Conservation (phyloP, 2,329 filamentous ascomycete species). For the Claviceps capensis region DNA sequence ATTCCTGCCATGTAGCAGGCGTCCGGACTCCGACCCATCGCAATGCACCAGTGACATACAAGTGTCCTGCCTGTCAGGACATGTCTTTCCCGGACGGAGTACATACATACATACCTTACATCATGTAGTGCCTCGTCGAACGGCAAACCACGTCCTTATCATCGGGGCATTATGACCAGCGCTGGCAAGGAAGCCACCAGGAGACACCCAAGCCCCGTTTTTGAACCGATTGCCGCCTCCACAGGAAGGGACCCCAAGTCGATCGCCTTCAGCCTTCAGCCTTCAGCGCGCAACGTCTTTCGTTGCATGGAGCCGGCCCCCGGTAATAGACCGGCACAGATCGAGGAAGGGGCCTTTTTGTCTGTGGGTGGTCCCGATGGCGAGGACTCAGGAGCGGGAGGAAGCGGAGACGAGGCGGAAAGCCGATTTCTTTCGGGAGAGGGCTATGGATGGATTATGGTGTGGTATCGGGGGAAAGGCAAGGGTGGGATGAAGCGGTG, state of each 20-base stretch:
- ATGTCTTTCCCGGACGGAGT: too few species aligned
- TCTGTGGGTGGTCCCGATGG: too few species aligned
- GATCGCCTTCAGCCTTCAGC: neutral
- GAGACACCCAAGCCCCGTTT: too few species aligned
- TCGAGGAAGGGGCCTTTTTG: neutral
- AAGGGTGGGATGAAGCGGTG: neutral
- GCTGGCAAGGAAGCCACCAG: too few species aligned
- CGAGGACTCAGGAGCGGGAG: neutral
- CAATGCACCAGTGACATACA: too few species aligned
- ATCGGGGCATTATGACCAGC: too few species aligned
- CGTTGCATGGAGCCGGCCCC: neutral
- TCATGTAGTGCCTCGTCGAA: too few species aligned
- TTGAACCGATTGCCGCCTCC: neutral
- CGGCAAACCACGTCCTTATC: too few species aligned
- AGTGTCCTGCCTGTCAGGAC: too few species aligned
- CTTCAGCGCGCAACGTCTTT: neutral
- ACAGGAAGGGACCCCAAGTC: neutral
- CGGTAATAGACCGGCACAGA: neutral
- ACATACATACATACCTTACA: too few species aligned
- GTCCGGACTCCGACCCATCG: too few species aligned
- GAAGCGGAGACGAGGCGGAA: neutral
- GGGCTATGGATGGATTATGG: neutral
- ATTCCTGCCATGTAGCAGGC: too few species aligned
- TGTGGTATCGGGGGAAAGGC: neutral
- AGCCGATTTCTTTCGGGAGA: neutral